Conservation (phyloP, 2,329 filamentous ascomycete genomes). For the Fusarium sp. region DNA sequence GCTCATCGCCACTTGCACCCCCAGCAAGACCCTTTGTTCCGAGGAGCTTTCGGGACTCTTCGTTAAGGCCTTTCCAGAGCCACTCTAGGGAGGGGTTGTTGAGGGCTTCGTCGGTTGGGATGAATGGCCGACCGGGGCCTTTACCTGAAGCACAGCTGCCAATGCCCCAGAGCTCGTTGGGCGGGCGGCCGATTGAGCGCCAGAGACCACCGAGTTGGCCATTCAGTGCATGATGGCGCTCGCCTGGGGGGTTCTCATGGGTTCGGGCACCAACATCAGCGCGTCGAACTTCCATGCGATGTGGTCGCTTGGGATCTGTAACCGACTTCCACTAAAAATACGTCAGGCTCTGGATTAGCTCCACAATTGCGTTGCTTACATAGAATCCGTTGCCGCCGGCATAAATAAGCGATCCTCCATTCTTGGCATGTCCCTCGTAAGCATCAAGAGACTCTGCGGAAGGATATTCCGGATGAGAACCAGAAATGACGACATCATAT, state of each 20-base stretch:
- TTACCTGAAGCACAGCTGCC: background rate
- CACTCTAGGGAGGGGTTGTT: background rate
- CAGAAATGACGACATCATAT: background rate
- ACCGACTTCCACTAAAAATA: background rate
- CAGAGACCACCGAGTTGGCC: background rate
- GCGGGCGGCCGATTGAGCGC: background rate
- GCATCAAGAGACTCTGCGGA: background rate
- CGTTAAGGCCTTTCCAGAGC: background rate
- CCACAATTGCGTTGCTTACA: fast-evolving
- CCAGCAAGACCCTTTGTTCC: background rate
- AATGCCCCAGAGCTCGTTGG: background rate
- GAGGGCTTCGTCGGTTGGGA: background rate
- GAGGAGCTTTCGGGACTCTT: background rate
- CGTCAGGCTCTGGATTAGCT: background rate
- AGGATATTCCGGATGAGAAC: background rate
- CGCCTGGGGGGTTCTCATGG: background rate
- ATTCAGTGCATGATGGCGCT: background rate
- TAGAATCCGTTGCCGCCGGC: background rate
- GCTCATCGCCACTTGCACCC: background rate
- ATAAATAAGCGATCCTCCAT: background rate
- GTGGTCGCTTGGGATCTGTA: background rate
- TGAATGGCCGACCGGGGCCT: background rate
- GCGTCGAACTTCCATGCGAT: background rate
- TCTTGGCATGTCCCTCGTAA: background rate
- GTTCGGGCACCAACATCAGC: background rate